Conservation (phyloP, 2,329 filamentous ascomycete genomes). For the Phialophora macrospora region DNA sequence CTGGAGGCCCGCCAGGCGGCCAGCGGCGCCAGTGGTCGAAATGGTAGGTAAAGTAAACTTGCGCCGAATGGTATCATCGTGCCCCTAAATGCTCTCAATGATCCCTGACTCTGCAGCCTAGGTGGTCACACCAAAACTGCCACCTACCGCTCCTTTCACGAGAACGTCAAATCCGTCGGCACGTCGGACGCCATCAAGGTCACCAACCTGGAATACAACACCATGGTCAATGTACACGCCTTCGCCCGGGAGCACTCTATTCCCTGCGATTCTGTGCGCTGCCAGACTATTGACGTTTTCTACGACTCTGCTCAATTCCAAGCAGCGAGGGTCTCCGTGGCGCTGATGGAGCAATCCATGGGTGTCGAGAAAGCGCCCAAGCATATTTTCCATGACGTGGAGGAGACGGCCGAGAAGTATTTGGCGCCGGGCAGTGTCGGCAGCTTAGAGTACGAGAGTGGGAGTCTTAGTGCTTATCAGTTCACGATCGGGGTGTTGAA, state of each 20-base stretch:
- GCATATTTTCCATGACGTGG: conserved; percentile 53
- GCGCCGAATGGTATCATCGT: conserved; percentile 1
- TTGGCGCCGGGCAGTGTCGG: conserved; percentile 52
- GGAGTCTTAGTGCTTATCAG: conserved; percentile 50
- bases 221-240: conserved; percentile 60
- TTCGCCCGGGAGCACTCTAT: conserved; percentile 58
- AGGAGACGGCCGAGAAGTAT: conserved; percentile 52
- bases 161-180: conserved; percentile 54
- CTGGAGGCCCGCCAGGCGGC: conserved; percentile 49
- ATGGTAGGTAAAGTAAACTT: conserved; percentile 26
- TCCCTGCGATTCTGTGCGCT: conserved; percentile 56
- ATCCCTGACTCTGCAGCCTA: conserved; percentile 26
- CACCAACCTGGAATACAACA: conserved; percentile 58
- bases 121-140: conserved; percentile 58
- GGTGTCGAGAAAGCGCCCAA: conserved; percentile 45
- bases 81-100: background rate
- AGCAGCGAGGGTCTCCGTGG: conserved; percentile 48
- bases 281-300: conserved; percentile 63
- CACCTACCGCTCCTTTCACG: conserved; percentile 58
- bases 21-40: conserved; percentile 46
- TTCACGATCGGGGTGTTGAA: conserved; percentile 54
- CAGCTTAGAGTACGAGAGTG: conserved; percentile 54
- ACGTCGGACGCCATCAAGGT: conserved; percentile 57
- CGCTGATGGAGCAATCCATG: conserved; percentile 54
- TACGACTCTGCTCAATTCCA: conserved; percentile 57